phyloP scores from a whole-genome alignment of 2,329 filamentous ascomycete species.

The Diaporthe caulivora region DNA sequence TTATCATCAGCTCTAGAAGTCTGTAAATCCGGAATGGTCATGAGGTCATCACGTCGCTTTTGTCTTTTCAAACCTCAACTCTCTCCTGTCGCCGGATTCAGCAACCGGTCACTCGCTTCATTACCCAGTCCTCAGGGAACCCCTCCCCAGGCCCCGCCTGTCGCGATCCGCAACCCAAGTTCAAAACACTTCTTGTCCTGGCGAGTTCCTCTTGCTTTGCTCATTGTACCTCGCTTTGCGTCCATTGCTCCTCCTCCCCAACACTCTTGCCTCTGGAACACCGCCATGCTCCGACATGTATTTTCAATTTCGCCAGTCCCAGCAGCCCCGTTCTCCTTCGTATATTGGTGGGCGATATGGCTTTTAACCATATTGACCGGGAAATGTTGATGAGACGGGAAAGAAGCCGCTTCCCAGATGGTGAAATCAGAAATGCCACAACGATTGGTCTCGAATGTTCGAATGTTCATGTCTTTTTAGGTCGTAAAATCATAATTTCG shows the following conservation, averaged over 20 bases:
- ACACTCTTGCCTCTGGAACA: background rate
- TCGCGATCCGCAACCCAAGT: background rate
- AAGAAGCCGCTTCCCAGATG: slow-evolving; percentile 3
- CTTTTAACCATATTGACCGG: background rate
- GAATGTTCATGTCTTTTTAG: slow-evolving; percentile 37
- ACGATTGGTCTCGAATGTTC: slow-evolving; percentile 37
- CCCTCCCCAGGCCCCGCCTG: background rate
- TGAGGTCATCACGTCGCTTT: slow-evolving; percentile 33
- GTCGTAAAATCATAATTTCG: slow-evolving; percentile 35
- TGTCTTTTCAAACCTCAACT: slow-evolving; percentile 25
- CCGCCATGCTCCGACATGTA: background rate
- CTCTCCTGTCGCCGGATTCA: slow-evolving; percentile 1
- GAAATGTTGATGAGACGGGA: background rate
- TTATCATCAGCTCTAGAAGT: slow-evolving; percentile 38
- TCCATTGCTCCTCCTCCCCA: too few species aligned
- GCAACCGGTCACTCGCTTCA: background rate
- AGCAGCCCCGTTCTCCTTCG: background rate
- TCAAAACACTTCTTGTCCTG: background rate
- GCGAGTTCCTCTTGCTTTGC: background rate
- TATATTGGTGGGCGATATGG: background rate
- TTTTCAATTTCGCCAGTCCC: background rate
- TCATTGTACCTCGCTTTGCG: background rate
- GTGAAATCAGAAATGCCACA: slow-evolving; percentile 17
- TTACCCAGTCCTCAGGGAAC: background rate
- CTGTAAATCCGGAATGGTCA: slow-evolving; percentile 33